A percentile compares a stretch with the other conserved stretches of the same genome.
Evolutionary conservation across 257 asterid species (phyloP).

Genomic region (Solanum appendiculatum): DNA sequence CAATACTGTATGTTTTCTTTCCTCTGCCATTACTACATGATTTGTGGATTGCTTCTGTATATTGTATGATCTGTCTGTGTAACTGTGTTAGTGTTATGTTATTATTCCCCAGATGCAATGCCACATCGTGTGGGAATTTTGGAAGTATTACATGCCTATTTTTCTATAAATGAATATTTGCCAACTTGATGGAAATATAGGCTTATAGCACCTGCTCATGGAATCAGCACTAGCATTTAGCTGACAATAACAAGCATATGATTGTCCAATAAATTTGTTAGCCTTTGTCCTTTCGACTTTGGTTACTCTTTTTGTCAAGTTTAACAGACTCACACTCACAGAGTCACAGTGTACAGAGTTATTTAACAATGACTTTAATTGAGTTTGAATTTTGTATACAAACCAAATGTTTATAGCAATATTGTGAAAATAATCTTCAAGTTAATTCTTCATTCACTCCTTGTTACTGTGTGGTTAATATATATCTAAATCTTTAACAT

Average conservation of each 20-base stretch:
- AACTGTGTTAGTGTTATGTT: not conserved
- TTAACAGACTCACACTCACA: not conserved
- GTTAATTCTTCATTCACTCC: not conserved
- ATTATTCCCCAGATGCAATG: not conserved
- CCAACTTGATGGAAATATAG: not conserved
- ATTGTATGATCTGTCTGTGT: not conserved
- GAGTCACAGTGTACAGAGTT: not conserved
- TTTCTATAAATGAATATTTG: not conserved
- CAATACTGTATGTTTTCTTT: not conserved
- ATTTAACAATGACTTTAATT: not conserved
- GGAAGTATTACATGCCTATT: not conserved
- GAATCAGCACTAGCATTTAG: not conserved
- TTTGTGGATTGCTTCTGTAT: not conserved
- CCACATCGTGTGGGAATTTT: not conserved
- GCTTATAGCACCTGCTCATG: not conserved
- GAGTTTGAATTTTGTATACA: not conserved
- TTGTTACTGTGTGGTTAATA: not conserved
- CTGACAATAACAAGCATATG: not conserved
- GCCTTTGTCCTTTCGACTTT: not conserved
- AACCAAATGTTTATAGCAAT: not conserved
- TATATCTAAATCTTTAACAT: not conserved
- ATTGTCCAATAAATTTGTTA: not conserved
- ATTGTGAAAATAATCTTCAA: not conserved
- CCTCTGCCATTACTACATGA: not conserved
- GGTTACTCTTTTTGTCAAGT: not conserved